Evolutionary conservation across 1,139 yeast species (phyloP).

Genomic region (Lipomyces yarrowii): DNA sequence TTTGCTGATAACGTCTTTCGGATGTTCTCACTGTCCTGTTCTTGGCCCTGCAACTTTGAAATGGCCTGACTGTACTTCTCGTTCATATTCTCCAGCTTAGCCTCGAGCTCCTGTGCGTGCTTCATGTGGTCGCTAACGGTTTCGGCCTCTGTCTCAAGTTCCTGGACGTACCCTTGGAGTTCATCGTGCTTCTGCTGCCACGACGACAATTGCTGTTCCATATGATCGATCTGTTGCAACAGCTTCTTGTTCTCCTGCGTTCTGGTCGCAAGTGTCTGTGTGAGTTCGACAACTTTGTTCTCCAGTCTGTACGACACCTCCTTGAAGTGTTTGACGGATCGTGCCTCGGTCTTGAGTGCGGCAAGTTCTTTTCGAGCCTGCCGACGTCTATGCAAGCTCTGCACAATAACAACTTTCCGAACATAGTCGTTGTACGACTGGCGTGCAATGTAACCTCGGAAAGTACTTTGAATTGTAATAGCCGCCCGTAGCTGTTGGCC

Average conservation of each 20-base stretch:
- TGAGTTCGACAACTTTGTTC: conserved; percentile 92
- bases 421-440: conserved; percentile 47
- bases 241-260: conserved; percentile 79
- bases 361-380: conserved; percentile 68
- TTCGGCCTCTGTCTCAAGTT: conserved; percentile 34
- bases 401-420: conserved; percentile 68
- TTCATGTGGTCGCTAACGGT: conserved; percentile 53
- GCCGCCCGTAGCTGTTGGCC: conserved; percentile 66
- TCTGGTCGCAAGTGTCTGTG: conserved; percentile 77
- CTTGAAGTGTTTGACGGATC: conserved; percentile 83
- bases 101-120: conserved; percentile 62
- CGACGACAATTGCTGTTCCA: conserved; percentile 44
- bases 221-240: conserved; percentile 59
- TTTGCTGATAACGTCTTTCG: conserved; percentile 60
- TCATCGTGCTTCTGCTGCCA: conserved; percentile 43
- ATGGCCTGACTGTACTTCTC: conserved; percentile 63
- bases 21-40: conserved; percentile 64
- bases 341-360: conserved; percentile 76
- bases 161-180: conserved; percentile 37
- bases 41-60: conserved; percentile 62
- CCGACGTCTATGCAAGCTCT: conserved; percentile 75
- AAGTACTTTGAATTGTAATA: conserved; percentile 64
- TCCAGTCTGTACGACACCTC: conserved; percentile 92
- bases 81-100: conserved; percentile 45
- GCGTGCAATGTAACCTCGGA: conserved; percentile 62